Evolutionary conservation across 1,284 basidiomycete species (phyloP), one percentile per base, ranked within the genome.

Genomic region (Irpex sp.): DNA sequence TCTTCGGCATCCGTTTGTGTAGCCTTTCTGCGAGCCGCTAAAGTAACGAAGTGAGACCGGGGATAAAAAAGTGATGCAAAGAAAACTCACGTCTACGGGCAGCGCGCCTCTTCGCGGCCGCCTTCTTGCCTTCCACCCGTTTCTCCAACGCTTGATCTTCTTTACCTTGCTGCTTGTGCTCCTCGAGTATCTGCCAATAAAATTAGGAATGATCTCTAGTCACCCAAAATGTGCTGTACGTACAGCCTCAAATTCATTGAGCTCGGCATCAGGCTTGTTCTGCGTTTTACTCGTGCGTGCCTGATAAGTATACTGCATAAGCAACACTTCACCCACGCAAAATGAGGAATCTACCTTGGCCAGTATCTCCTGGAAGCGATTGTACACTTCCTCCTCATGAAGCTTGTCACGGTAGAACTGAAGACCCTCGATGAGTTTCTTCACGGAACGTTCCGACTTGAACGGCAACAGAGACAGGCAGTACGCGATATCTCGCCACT

Each of bases 401-500:
- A 99, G 79, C 77, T 99, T 99, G 80, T 99, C 97, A 65, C 95
- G 90, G 72, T 99, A 98, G 77, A 88, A 91, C 55, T 89, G 91
- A 55, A 97, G 74, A 0, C 94, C 94, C 66, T 98, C 96, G 69
- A 96, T 93, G 65, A 99, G 85, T 76, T 96, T 98, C 86, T 97
- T 98, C 72, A 98, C 85, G 0, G 94, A 95, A 17, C 93, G 85
- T 69, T 99, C 97, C 1, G 94, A 96, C 76, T 98, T 98, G 89
- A 94, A 99, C 0, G 95, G 96, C 33, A 99, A 81, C 2, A 98
- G 78, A 0, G 95, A 95, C 2, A 99, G 79, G 75, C 97, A 99
- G 78, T 90, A 98, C 0, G 96, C 94, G 66, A 99, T 96, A 71
- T 99, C 97, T 39, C 94, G 87, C 97, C 97, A 99, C 75, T 98